These are phyloP conservation scores for Trichoderma guizhouense DNA, from an alignment of 2,329 filamentous ascomycete genomes.

Conservation along the genomic window DNA sequence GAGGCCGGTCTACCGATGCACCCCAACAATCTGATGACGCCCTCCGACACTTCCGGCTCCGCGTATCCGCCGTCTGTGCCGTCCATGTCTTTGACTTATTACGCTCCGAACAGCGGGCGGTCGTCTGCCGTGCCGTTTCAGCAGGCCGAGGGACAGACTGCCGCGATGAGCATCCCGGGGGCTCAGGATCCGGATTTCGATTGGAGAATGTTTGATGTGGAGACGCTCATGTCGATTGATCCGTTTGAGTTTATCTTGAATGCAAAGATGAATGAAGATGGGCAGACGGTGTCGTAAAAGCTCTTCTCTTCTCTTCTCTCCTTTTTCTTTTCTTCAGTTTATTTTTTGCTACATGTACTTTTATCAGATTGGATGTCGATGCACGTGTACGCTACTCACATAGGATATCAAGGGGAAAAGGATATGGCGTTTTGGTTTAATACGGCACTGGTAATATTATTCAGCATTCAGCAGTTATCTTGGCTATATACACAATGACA, in stretches of 20 bases:
- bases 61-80: background rate
- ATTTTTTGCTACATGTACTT: background rate
- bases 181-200: conserved; percentile 5
- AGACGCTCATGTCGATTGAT: conserved; percentile 15
- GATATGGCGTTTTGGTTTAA: background rate
- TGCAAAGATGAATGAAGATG: conserved; percentile 6
- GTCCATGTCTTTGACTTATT: conserved; percentile 5
- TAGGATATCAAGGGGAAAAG: background rate
- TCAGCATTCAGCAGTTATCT: background rate
- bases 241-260: conserved; percentile 9
- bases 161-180: conserved; percentile 3
- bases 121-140: background rate
- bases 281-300: background rate
- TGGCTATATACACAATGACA: background rate
- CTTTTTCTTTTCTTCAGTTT: background rate
- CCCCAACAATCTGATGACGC: background rate
- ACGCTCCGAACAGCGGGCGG: background rate
- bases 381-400: background rate
- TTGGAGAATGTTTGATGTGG: conserved; percentile 14
- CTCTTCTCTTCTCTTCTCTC: background rate
- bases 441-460: background rate
- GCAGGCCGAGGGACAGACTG: background rate
- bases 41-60: background rate
- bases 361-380: background rate
- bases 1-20: background rate